phyloP scores from a whole-genome alignment of 2,329 filamentous ascomycete species.

The Beauveria pseudobassiana region DNA sequence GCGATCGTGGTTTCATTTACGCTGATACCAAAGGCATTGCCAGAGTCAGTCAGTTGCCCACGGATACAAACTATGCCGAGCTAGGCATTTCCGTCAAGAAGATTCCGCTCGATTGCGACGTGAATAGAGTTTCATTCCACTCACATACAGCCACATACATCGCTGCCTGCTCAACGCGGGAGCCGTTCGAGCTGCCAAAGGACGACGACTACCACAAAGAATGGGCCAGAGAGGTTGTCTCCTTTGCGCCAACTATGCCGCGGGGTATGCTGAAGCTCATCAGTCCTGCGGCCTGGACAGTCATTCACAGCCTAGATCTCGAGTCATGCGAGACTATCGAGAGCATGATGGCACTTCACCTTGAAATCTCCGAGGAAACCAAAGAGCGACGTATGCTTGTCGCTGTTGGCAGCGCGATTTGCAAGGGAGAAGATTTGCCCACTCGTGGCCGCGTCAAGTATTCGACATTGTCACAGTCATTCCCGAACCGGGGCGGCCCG shows the following conservation, averaged over 20 bases:
- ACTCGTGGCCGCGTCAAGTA: conserved; percentile 81
- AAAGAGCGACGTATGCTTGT: conserved; percentile 79
- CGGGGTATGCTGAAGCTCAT: conserved; percentile 71
- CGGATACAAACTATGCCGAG: conserved; percentile 60
- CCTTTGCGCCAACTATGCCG: conserved; percentile 59
- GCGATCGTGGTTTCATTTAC: conserved; percentile 77
- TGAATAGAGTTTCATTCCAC: conserved; percentile 71
- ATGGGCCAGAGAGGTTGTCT: conserved; percentile 64
- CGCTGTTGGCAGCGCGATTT: conserved; percentile 74
- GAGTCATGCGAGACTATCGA: conserved; percentile 71
- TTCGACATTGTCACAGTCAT: conserved; percentile 91
- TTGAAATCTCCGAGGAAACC: conserved; percentile 87
- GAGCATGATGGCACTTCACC: conserved; percentile 72
- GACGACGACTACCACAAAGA: conserved; percentile 80
- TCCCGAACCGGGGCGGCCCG: conserved; percentile 75
- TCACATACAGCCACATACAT: conserved; percentile 67
- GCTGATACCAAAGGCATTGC: conserved; percentile 66
- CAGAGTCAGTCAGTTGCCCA: conserved; percentile 65
- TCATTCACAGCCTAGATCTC: conserved; percentile 69
- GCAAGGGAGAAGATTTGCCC: conserved; percentile 85
- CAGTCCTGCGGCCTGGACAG: conserved; percentile 66
- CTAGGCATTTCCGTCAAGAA: conserved; percentile 70
- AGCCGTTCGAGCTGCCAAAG: conserved; percentile 75
- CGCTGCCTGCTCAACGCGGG: conserved; percentile 58
- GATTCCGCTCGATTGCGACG: conserved; percentile 60